Base-by-base conservation (phyloP, 73 alveolate species). In the Breviolum minutum region DNA sequence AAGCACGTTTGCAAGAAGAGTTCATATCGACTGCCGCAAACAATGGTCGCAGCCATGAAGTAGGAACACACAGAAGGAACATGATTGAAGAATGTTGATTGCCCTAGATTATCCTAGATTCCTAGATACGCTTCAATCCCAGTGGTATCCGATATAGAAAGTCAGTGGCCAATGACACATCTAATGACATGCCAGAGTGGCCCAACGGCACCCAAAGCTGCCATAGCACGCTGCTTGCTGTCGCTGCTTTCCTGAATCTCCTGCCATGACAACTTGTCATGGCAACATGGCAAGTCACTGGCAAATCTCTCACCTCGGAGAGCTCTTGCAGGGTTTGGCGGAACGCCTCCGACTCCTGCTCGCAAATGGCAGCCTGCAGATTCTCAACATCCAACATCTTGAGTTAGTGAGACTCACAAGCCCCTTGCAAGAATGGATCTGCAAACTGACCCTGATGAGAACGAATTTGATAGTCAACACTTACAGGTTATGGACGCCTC, bases 141-240 rank as follows among this genome's bases (percentile, higher is more conserved):
- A 17, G 27, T 69, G 32, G 16, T 17, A n/a, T 77, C 54, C 54
- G 54, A 40, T 3, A 40, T 40, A 40, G 5, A 0, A 66, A 16
- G 74, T 66, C 74, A 66, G 74, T 13, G 22, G 74, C 16, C 22
- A 20, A 66, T 16, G 61, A 22, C 2, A 29, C 27, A 54, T 64
- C 54, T 11, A 20, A 89, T 22, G 54, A 19, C 87, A 32, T 68
- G 96, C 86, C 96, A 17, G 96, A 62, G 73, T 6, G 87, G 69
- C 97, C 88, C 97, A 32, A 79, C 97, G 60, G 97, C 97, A 14
- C 97, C 97, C 77, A 90, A 54, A 20, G 97, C 97, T 63, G 84
- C 97, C 29, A n/a, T 24, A 61, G 88, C 84, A 19, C 97, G 97
- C 87, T 90, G 88, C 66, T 90, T 70, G 97, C 63, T 90, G 63